Conservation (phyloP, 345 rosid species). For the Geranium brycei region DNA sequence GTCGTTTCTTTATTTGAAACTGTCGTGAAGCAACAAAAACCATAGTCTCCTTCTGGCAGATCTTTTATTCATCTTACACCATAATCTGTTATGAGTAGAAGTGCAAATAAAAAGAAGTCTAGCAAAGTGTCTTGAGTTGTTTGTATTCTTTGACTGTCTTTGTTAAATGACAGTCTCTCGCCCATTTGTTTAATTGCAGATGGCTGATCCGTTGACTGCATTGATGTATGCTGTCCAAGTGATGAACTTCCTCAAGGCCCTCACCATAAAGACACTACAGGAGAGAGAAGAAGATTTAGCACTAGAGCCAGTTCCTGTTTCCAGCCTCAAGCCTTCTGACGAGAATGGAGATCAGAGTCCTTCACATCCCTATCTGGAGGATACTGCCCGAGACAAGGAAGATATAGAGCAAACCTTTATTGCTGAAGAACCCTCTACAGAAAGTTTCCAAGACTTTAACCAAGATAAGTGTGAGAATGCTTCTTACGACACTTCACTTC, state of each 20-base stretch:
- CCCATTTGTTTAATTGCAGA: conserved; percentile 30
- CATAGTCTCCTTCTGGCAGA: no score
- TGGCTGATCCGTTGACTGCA: conserved; percentile 94
- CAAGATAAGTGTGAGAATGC: conserved; percentile 16
- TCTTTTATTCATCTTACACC: no score
- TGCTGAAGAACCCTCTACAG: conserved; percentile 27
- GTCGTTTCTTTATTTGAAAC: no score
- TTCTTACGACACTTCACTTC: conserved; percentile 4
- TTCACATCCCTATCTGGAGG: conserved; percentile 23
- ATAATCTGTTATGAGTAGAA: no score
- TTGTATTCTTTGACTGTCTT: no score
- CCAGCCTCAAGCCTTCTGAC: conserved; percentile 44
- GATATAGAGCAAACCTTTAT: conserved; percentile 23
- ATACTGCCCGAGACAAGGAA: conserved; percentile 21
- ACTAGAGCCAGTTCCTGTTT: conserved; percentile 28
- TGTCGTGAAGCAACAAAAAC: no score
- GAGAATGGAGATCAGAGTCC: conserved; percentile 51
- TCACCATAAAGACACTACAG: conserved; percentile 39
- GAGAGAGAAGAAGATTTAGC: conserved; percentile 47
- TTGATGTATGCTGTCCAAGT: conserved; percentile 90
- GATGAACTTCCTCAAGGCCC: conserved; percentile 92
- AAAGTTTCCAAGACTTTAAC: conserved; percentile 14
- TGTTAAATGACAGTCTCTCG: not conserved
- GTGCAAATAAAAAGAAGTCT: no score
- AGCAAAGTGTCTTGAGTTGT: no score